Conservation (phyloP, 2,329 filamentous ascomycete species). For the Clonostachys sp. region DNA sequence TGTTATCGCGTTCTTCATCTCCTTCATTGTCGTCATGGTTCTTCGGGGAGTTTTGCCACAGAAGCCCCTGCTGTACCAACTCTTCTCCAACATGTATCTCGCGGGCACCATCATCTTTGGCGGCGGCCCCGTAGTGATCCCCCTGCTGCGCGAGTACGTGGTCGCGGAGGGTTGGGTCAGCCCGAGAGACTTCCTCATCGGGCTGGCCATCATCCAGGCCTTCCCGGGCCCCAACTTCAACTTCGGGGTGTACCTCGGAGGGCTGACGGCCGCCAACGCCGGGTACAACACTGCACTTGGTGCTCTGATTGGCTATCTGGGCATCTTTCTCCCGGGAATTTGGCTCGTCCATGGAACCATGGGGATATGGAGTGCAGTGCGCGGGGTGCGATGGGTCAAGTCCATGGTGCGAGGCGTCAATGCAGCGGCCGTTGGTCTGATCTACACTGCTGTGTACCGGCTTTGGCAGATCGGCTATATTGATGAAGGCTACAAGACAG, state of each 20-base stretch:
- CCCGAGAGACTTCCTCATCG: slow-evolving; percentile 66
- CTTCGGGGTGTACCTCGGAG: slow-evolving; percentile 52
- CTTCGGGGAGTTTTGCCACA: slow-evolving; percentile 32
- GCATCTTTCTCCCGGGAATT: slow-evolving; percentile 43
- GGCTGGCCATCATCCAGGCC: slow-evolving; percentile 66
- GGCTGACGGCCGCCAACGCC: slow-evolving; percentile 33
- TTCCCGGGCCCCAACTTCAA: slow-evolving; percentile 49
- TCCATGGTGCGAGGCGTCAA: slow-evolving; percentile 41
- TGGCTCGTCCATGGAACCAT: slow-evolving; percentile 38
- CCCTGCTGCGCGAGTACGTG: slow-evolving; percentile 56
- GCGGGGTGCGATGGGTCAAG: slow-evolving; percentile 35
- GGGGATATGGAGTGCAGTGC: slow-evolving; percentile 46
- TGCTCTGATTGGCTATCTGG: slow-evolving; percentile 38
- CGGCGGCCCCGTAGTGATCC: slow-evolving; percentile 61
- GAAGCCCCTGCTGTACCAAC: slow-evolving; percentile 44
- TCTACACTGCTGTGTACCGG: slow-evolving; percentile 57
- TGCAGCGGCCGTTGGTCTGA: slow-evolving; percentile 51
- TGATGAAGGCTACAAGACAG: slow-evolving; percentile 33
- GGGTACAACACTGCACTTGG: slow-evolving; percentile 32
- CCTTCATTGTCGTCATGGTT: slow-evolving; percentile 54
- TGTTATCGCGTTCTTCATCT: slow-evolving; percentile 43
- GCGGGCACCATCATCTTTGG: slow-evolving; percentile 67
- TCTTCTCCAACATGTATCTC: slow-evolving; percentile 71
- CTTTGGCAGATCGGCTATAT: slow-evolving; percentile 56
- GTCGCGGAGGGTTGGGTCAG: slow-evolving; percentile 68